Conservation (phyloP, 2,329 filamentous ascomycete genomes). For the Ceratocystis albifundus region DNA sequence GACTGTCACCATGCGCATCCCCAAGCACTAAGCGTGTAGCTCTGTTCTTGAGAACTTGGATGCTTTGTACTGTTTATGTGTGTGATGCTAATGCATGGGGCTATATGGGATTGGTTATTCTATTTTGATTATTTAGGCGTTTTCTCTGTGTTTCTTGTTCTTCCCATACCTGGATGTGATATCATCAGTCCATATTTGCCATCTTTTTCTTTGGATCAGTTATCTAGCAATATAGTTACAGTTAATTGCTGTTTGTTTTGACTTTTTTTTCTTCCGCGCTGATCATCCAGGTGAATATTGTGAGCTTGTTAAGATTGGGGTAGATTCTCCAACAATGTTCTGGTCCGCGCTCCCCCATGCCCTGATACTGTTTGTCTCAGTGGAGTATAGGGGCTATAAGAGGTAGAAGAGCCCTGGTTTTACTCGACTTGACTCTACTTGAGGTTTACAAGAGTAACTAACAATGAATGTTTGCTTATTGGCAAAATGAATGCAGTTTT, state of each 20-base stretch:
- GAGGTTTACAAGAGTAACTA: too few species aligned
- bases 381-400: neutral
- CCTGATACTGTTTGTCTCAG: neutral
- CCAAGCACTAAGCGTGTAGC: neutral
- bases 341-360: neutral
- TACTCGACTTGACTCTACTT: too few species aligned
- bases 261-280: neutral
- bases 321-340: conserved; percentile 5
- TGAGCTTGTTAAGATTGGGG: neutral
- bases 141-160: conserved; percentile 12
- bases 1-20: conserved; percentile 24
- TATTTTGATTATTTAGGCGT: conserved; percentile 6
- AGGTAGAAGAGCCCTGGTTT: too few species aligned
- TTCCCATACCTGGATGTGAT: neutral
- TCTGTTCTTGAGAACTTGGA: neutral
- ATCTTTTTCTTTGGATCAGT: conserved; percentile 11
- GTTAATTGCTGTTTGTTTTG: neutral
- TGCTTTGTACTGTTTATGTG: conserved; percentile 9
- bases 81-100: conserved; percentile 13
- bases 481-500: too few species aligned
- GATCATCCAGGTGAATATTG: neutral
- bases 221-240: neutral
- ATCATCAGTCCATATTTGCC: neutral
- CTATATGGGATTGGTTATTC: conserved; percentile 8
- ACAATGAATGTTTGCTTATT: too few species aligned